Conservation (phyloP, 257 asterid species). For the Marsdenia floribunda region DNA sequence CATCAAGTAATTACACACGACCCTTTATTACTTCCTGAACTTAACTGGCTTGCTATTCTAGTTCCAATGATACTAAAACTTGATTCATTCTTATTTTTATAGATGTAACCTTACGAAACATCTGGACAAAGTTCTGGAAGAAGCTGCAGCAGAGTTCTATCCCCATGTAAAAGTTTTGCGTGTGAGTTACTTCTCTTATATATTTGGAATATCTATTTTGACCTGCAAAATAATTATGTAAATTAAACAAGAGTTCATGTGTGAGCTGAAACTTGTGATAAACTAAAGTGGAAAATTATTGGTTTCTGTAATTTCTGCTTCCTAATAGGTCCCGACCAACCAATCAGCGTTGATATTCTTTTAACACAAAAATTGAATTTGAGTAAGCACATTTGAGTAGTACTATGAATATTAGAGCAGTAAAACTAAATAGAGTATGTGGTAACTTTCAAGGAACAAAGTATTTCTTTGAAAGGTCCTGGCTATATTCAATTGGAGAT, state of each 20-base stretch:
- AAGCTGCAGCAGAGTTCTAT: slow-evolving; percentile 84
- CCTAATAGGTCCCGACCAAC: not conserved
- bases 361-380: not conserved
- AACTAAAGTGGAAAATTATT: no score
- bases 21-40: slow-evolving; percentile 4
- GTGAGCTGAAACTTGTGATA: not conserved
- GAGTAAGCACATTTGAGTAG: not conserved
- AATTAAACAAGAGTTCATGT: not conserved
- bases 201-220: not conserved
- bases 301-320: not conserved
- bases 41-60: not conserved
- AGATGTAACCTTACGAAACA: slow-evolving; percentile 89
- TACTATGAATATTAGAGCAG: not conserved
- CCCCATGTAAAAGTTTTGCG: slow-evolving; percentile 91
- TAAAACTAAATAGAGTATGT: not conserved
- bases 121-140: slow-evolving; percentile 80
- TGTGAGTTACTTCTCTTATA: slow-evolving; percentile 39
- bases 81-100: slow-evolving; percentile 7
- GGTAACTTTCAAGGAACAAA: not conserved
- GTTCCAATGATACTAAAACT: not conserved
- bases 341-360: not conserved
- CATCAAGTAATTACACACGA: slow-evolving; percentile 47
- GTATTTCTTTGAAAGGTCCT: not conserved
- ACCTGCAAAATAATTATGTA: not conserved
- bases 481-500: not conserved